phyloP scores from a whole-genome alignment of 106 monocot genomes.

The Cymbidium sinense region DNA sequence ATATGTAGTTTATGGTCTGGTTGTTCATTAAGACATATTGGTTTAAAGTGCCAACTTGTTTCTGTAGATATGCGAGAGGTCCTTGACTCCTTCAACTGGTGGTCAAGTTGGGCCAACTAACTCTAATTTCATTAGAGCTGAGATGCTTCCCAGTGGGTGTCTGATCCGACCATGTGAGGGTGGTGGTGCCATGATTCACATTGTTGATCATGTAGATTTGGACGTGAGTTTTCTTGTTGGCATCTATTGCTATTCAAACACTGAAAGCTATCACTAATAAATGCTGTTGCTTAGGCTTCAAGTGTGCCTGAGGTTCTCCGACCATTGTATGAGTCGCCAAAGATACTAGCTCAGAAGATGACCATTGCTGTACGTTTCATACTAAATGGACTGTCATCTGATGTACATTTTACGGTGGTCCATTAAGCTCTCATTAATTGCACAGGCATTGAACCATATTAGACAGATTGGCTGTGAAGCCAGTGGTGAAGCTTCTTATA shows the following conservation, averaged over 20 bases:
- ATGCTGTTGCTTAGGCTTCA: slow-evolving; percentile 48
- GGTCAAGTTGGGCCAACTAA: slow-evolving; percentile 72
- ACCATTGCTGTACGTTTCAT: slow-evolving; percentile 69
- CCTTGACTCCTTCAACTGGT: slow-evolving; percentile 53
- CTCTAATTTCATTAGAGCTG: slow-evolving; percentile 81
- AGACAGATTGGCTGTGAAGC: slow-evolving; percentile 79
- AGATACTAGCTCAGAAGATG: slow-evolving; percentile 87
- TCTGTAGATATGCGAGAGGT: slow-evolving; percentile 86
- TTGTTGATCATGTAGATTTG: slow-evolving; percentile 94
- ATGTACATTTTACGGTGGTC: neutral
- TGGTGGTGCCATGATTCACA: slow-evolving; percentile 97
- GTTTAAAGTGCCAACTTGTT: neutral
- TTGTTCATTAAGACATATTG: too few relatives aligned
- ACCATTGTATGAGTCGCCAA: slow-evolving; percentile 86
- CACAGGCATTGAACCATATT: slow-evolving; percentile 76
- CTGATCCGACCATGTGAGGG: slow-evolving; percentile 96
- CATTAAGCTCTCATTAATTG: neutral
- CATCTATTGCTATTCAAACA: neutral
- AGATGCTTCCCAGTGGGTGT: slow-evolving; percentile 96
- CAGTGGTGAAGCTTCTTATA: slow-evolving; percentile 64
- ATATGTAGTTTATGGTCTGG: neutral
- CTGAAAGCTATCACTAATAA: neutral
- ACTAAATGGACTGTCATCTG: neutral
- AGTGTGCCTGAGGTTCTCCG: slow-evolving; percentile 91
- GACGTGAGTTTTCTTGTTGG: slow-evolving; percentile 45